Evolutionary conservation across 2,329 filamentous ascomycete genomes (phyloP).

Genomic region (Colletotrichum magnum): DNA sequence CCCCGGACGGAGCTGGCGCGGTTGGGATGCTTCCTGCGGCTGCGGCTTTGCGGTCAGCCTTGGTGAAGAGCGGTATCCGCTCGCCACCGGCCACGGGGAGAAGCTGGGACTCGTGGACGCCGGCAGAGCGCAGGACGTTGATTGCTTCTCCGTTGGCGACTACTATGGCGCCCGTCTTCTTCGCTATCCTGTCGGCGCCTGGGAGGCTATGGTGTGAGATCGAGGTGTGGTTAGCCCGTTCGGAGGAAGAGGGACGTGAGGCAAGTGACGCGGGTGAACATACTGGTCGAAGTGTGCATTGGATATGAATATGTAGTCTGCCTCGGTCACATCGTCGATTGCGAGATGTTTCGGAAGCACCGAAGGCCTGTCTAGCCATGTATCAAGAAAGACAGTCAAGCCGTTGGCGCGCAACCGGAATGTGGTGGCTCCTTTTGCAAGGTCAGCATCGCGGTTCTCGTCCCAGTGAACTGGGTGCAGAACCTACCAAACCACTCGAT

Average conservation of each 20-base stretch:
- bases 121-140: constrained; percentile 42
- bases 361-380: constrained; percentile 5
- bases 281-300: constrained; percentile 47
- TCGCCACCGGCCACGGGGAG: constrained; percentile 44
- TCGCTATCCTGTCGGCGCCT: constrained; percentile 45
- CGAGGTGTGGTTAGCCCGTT: not conserved
- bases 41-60: constrained; percentile 11
- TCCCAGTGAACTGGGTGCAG: accelerated
- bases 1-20: not conserved
- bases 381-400: not conserved
- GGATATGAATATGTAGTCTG: constrained; percentile 47
- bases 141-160: constrained; percentile 46
- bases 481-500: constrained; percentile 12
- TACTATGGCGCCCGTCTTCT: constrained; percentile 44
- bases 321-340: constrained; percentile 42
- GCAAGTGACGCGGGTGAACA: too few species aligned
- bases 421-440: not conserved
- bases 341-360: constrained; percentile 32
- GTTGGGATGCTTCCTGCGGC: not conserved
- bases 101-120: constrained; percentile 44
- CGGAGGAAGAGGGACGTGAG: not conserved
- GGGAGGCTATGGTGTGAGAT: constrained; percentile 37
- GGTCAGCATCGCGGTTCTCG: not conserved
- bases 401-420: constrained; percentile 6
- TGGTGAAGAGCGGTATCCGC: constrained; percentile 44